Evolutionary conservation across 2,329 filamentous ascomycete genomes (phyloP).

Genomic region (Fusarium begoniae): DNA sequence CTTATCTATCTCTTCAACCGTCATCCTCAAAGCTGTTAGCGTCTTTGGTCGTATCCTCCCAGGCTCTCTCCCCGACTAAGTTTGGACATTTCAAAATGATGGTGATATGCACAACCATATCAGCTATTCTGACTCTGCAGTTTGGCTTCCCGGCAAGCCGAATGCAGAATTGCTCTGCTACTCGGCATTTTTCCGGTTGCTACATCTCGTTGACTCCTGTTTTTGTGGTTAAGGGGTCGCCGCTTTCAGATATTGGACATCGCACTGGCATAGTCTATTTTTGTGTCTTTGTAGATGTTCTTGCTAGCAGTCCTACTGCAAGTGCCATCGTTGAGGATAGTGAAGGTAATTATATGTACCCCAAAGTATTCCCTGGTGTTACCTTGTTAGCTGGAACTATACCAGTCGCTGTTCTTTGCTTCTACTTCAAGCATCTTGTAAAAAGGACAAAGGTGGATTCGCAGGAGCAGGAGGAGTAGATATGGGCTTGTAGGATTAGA

Average conservation of each 20-base stretch:
- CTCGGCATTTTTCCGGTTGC: background rate
- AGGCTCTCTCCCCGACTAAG: background rate
- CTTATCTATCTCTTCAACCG: fast-evolving
- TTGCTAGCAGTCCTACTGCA: background rate
- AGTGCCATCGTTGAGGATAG: background rate
- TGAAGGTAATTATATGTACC: background rate
- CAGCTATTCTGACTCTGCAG: background rate
- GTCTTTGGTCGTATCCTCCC: background rate
- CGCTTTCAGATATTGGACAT: background rate
- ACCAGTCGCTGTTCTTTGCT: too few relatives aligned
- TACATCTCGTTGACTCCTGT: background rate
- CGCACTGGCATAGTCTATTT: background rate
- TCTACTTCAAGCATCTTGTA: too few relatives aligned
- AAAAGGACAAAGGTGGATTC: too few relatives aligned
- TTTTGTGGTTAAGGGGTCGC: background rate
- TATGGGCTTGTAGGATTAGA: too few relatives aligned
- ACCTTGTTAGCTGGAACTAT: background rate
- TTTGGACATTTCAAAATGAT: background rate
- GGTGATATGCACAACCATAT: background rate
- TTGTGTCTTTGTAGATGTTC: background rate
- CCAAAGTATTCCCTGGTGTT: background rate
- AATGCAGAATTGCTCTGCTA: background rate
- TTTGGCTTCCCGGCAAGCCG: background rate
- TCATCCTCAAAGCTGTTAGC: background rate
- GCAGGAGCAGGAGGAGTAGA: too few relatives aligned